A percentile compares a stretch with the other conserved stretches of the same genome.
phyloP scores from a whole-genome alignment of 306 rosid species.

The Trichosanthes cucumerina region DNA sequence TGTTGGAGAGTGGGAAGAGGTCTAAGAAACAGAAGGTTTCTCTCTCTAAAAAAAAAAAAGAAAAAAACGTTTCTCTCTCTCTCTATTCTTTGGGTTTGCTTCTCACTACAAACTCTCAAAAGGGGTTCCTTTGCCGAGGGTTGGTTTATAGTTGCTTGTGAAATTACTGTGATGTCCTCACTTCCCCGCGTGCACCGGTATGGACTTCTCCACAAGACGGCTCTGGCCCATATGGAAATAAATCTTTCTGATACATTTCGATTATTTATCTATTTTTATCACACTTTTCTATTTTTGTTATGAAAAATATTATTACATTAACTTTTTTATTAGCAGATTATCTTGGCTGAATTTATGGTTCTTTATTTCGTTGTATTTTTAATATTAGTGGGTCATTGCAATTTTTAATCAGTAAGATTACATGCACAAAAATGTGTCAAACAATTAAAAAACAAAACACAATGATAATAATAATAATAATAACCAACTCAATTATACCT shows the following conservation, averaged over 20 bases:
- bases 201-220: background rate
- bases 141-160: background rate
- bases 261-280: background rate
- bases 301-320: background rate
- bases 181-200: background rate
- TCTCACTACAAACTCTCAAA: constrained; percentile 5
- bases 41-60: background rate
- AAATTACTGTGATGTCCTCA: constrained; percentile 15
- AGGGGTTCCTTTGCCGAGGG: background rate
- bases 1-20: constrained; percentile 10
- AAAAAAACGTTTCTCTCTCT: background rate
- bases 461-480: too few species aligned
- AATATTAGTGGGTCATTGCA: background rate
- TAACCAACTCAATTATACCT: too few species aligned
- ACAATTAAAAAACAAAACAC: too few species aligned
- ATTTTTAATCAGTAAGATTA: too few species aligned
- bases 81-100: constrained; percentile 11
- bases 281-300: background rate
- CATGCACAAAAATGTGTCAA: too few species aligned
- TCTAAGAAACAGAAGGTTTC: constrained; percentile 10
- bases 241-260: background rate
- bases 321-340: background rate
- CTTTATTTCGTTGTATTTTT: too few species aligned
- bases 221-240: background rate
- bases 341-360: too few species aligned